A percentile compares a stretch with the other conserved stretches of the same genome.
phyloP scores from a whole-genome alignment of 345 rosid genomes.

The Murraya paniculata region DNA sequence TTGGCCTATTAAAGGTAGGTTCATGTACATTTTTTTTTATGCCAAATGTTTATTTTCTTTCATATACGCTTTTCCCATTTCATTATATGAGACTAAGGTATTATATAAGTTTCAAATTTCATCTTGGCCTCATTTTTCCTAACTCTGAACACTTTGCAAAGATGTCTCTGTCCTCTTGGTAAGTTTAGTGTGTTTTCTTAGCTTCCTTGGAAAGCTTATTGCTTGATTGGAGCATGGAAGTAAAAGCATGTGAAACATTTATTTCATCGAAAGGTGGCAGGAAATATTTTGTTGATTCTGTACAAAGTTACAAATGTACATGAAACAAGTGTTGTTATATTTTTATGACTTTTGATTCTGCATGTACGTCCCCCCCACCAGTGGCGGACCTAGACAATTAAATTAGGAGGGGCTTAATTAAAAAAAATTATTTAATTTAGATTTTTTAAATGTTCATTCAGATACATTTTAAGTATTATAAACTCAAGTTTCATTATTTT shows the following conservation, averaged over 20 bases:
- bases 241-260: not conserved
- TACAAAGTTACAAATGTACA: not conserved
- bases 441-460: too few species aligned
- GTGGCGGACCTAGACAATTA: too few species aligned
- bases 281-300: not conserved
- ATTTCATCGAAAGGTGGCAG: not conserved
- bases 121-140: not conserved
- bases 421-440: too few species aligned
- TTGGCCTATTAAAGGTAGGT: conserved; percentile 80
- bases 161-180: not conserved
- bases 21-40: not conserved
- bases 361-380: not conserved
- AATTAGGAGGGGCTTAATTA: too few species aligned
- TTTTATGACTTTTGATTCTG: not conserved
- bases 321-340: not conserved
- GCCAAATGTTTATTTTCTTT: not conserved
- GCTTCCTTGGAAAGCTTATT: too few species aligned
- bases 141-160: not conserved
- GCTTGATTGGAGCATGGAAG: too few species aligned
- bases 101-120: not conserved
- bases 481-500: too few species aligned
- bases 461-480: too few species aligned
- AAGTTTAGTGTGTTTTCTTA: too few species aligned
- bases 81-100: not conserved
- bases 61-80: not conserved